These are phyloP conservation scores for Sutorius eximius DNA, from an alignment of 1,284 basidiomycete genomes.

Conservation along the genomic window DNA sequence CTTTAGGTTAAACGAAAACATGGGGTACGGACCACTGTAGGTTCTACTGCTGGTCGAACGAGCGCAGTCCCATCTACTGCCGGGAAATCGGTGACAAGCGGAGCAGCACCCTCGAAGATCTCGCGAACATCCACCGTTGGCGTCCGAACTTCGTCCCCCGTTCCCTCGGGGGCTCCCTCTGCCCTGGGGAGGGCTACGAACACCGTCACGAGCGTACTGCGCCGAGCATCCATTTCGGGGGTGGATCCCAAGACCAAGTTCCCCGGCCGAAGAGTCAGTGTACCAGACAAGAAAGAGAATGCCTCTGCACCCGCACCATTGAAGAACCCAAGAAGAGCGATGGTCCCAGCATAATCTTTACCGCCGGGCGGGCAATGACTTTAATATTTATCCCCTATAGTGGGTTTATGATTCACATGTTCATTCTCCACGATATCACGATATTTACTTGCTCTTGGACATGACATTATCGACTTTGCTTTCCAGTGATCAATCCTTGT, in stretches of 20 bases:
- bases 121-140: constrained; percentile 37
- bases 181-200: constrained; percentile 30
- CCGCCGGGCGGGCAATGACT: constrained; percentile 1
- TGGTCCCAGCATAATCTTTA: constrained; percentile 17
- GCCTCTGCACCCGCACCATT: constrained; percentile 7
- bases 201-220: constrained; percentile 12
- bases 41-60: constrained; percentile 54
- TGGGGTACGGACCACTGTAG: constrained; percentile 60
- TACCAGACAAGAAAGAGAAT: constrained; percentile 31
- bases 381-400: constrained; percentile 8
- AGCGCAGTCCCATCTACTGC: constrained; percentile 36
- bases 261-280: constrained; percentile 21
- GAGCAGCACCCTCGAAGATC: constrained; percentile 49
- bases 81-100: constrained; percentile 33
- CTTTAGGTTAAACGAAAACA: constrained; percentile 71
- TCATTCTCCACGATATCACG: constrained; percentile 4
- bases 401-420: neutral
- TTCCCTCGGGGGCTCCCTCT: constrained; percentile 35
- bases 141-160: constrained; percentile 38
- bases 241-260: constrained; percentile 19
- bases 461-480: constrained; percentile 3
- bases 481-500: constrained; percentile 9
- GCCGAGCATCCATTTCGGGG: constrained; percentile 24
- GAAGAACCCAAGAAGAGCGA: constrained; percentile 21
- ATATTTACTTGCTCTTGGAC: constrained; percentile 17